Percentiles rank a stretch among this genome's conserved stretches.
phyloP scores from a whole-genome alignment of 2,329 filamentous ascomycete species.

The Orbilia brochopaga region DNA sequence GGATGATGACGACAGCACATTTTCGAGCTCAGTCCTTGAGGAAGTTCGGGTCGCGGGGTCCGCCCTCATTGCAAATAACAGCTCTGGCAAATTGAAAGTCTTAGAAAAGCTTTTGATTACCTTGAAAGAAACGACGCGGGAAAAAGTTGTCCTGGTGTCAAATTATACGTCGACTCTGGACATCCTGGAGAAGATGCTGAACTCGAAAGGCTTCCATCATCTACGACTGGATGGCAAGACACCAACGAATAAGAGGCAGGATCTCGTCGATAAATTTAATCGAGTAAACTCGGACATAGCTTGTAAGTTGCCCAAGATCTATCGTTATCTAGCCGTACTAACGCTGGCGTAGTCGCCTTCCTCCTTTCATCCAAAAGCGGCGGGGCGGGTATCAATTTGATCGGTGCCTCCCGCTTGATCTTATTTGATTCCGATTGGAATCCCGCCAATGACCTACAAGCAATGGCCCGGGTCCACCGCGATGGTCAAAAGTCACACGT shows the following conservation, averaged over 20 bases:
- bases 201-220: constrained; percentile 67
- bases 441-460: constrained; percentile 73
- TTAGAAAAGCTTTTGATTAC: constrained; percentile 70
- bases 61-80: constrained; percentile 58
- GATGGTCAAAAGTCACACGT: constrained; percentile 73
- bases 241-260: constrained; percentile 69
- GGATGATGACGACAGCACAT: constrained; percentile 59
- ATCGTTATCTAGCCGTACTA: neutral
- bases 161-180: constrained; percentile 77
- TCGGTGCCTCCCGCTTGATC: constrained; percentile 72
- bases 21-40: constrained; percentile 60
- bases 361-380: constrained; percentile 75
- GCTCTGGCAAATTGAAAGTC: constrained; percentile 67
- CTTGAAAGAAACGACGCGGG: constrained; percentile 67
- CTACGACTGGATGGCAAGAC: constrained; percentile 74
- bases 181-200: constrained; percentile 68
- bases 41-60: constrained; percentile 47
- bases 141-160: constrained; percentile 77
- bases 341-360: constrained; percentile 66
- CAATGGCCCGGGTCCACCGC: constrained; percentile 76
- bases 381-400: constrained; percentile 72
- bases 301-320: constrained; percentile 31
- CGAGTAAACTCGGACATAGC: constrained; percentile 56
- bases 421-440: constrained; percentile 80
- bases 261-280: constrained; percentile 74